These are phyloP conservation scores for Stachybotrys chlorohalonatus DNA, from an alignment of 2,329 filamentous ascomycete species.

Conservation along the genomic window DNA sequence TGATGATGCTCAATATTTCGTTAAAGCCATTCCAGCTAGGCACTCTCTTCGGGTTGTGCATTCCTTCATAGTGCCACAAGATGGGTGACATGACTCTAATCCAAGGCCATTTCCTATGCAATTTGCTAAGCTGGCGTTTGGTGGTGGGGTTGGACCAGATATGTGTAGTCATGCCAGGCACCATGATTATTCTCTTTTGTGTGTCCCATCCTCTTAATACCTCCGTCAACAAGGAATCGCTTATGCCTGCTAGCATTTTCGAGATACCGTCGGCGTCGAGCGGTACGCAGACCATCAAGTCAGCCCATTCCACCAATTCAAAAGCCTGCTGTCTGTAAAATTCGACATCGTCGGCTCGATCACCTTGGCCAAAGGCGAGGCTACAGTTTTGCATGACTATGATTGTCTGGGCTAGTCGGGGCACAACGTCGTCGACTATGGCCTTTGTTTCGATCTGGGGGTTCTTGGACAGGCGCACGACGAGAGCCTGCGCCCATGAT, in stretches of 20 bases:
- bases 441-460: constrained; percentile 51
- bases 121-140: constrained; percentile 76
- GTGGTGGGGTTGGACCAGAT: constrained; percentile 91
- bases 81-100: constrained; percentile 73
- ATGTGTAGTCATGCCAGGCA: constrained; percentile 79
- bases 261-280: constrained; percentile 78
- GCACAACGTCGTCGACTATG: constrained; percentile 56
- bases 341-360: constrained; percentile 39
- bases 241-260: constrained; percentile 79
- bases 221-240: constrained; percentile 72
- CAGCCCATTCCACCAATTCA: constrained; percentile 78
- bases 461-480: constrained; percentile 58
- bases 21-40: constrained; percentile 57
- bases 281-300: constrained; percentile 75
- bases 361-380: constrained; percentile 19
- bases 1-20: constrained; percentile 64
- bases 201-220: constrained; percentile 80
- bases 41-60: constrained; percentile 39
- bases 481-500: constrained; percentile 56
- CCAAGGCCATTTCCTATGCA: constrained; percentile 80
- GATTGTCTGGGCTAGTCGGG: constrained; percentile 53
- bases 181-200: constrained; percentile 73
- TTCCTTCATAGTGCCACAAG: constrained; percentile 66
- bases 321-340: constrained; percentile 42
- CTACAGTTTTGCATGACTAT: constrained; percentile 49